phyloP scores from a whole-genome alignment of 2,329 filamentous ascomycete genomes.

The Venturiaceae sp. region DNA sequence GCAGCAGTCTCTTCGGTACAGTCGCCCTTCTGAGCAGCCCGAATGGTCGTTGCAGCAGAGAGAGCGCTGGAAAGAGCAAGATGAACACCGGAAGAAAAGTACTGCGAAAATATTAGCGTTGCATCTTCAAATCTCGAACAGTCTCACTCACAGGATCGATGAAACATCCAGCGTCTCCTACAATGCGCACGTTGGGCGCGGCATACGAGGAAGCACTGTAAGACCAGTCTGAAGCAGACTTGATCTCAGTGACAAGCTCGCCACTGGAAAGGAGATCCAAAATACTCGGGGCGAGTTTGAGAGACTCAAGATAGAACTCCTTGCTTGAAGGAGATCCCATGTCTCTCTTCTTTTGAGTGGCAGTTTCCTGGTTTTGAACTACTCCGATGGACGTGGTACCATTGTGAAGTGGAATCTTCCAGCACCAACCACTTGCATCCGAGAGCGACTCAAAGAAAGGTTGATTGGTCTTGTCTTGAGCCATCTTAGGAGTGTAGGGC shows the following conservation, averaged over 20 bases:
- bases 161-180: constrained; percentile 39
- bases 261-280: constrained; percentile 2
- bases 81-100: constrained; percentile 40
- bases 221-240: constrained; percentile 11
- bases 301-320: background rate
- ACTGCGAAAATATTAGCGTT: too few species aligned
- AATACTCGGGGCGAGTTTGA: background rate
- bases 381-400: constrained; percentile 20
- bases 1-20: constrained; percentile 21
- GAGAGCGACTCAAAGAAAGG: constrained; percentile 37
- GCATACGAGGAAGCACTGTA: constrained; percentile 29
- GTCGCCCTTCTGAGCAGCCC: constrained; percentile 28
- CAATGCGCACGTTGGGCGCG: constrained; percentile 28
- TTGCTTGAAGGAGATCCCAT: background rate
- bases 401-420: constrained; percentile 42
- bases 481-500: too few species aligned
- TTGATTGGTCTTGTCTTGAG: too few species aligned
- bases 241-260: constrained; percentile 6
- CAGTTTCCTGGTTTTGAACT: constrained; percentile 8
- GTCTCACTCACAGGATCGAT: constrained; percentile 42
- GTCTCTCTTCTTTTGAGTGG: constrained; percentile 10
- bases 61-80: constrained; percentile 33
- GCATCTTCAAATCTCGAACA: too few species aligned
- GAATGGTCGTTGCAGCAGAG: constrained; percentile 36
- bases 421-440: constrained; percentile 41